These are phyloP conservation scores for Eucalyptus dawsonii DNA, from an alignment of 345 rosid genomes.

Conservation along the genomic window DNA sequence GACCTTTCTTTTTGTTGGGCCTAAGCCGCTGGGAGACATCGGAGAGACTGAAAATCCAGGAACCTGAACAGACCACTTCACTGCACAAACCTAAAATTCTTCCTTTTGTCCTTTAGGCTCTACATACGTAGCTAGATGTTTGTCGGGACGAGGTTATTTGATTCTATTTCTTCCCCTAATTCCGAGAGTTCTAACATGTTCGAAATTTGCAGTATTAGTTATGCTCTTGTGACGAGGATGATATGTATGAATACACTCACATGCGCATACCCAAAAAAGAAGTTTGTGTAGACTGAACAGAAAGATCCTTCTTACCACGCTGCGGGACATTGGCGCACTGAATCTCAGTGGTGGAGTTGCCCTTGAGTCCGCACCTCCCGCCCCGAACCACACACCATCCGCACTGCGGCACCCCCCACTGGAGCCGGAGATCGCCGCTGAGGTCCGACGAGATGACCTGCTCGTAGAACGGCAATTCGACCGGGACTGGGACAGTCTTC, in stretches of 20 bases:
- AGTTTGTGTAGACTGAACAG: background rate
- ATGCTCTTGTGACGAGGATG: background rate
- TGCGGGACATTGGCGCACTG: conserved; percentile 20
- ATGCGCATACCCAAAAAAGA: background rate
- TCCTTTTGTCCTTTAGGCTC: background rate
- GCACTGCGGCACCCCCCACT: conserved; percentile 40
- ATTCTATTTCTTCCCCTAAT: background rate
- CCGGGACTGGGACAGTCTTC: conserved; percentile 29
- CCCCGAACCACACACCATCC: conserved; percentile 34
- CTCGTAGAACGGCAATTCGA: conserved; percentile 36
- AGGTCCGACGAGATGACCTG: conserved; percentile 30
- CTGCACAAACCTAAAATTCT: background rate
- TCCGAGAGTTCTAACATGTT: background rate
- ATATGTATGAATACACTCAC: background rate
- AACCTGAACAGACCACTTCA: background rate
- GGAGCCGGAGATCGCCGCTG: conserved; percentile 16
- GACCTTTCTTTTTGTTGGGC: background rate
- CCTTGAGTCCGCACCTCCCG: conserved; percentile 46
- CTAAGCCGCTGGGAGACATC: background rate
- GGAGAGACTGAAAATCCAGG: background rate
- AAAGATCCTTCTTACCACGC: conserved; percentile 21
- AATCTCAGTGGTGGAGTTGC: conserved; percentile 20
- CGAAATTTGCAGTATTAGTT: background rate
- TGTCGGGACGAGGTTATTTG: background rate
- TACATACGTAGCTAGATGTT: background rate